Percentiles rank a stretch among this genome's conserved stretches.
Evolutionary conservation across 352 stramenopile species (phyloP).

Genomic region (Pseudoperonospora humuli): DNA sequence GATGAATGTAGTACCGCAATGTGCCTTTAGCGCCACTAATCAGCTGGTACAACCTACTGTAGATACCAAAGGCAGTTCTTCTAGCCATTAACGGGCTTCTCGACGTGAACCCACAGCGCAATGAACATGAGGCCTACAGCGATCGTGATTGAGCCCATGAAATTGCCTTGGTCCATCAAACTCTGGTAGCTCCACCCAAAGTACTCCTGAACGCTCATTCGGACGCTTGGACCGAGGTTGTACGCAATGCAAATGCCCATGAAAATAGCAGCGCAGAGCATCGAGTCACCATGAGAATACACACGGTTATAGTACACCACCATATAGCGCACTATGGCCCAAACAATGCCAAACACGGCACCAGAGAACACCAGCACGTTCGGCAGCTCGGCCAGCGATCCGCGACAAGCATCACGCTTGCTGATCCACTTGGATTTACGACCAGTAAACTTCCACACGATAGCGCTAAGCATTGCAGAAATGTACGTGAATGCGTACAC

Average conservation of each 20-base stretch:
- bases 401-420: constrained; percentile 52
- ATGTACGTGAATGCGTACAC: constrained; percentile 81
- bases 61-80: constrained; percentile 2
- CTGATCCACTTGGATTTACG: constrained; percentile 64
- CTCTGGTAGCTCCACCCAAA: constrained; percentile 86
- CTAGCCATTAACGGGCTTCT: constrained; percentile 40
- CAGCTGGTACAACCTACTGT: constrained; percentile 14
- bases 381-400: constrained; percentile 63
- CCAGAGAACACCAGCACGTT: constrained; percentile 81
- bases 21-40: constrained; percentile 5
- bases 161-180: constrained; percentile 84
- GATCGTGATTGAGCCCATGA: constrained; percentile 76
- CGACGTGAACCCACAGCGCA: constrained; percentile 74
- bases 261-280: constrained; percentile 56
- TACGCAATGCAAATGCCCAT: constrained; percentile 73
- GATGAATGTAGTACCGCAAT: constrained; percentile 15
- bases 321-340: constrained; percentile 76
- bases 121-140: constrained; percentile 79
- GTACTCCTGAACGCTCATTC: constrained; percentile 84
- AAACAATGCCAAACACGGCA: constrained; percentile 64
- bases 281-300: constrained; percentile 66
- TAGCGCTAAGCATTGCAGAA: constrained; percentile 58
- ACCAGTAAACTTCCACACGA: constrained; percentile 81
- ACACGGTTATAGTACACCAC: constrained; percentile 66
- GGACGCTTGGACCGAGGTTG: constrained; percentile 70